A percentile compares a stretch with the other conserved stretches of the same genome.
These are phyloP conservation scores for Geranium brycei DNA, from an alignment of 345 rosid genomes.

Conservation along the genomic window DNA sequence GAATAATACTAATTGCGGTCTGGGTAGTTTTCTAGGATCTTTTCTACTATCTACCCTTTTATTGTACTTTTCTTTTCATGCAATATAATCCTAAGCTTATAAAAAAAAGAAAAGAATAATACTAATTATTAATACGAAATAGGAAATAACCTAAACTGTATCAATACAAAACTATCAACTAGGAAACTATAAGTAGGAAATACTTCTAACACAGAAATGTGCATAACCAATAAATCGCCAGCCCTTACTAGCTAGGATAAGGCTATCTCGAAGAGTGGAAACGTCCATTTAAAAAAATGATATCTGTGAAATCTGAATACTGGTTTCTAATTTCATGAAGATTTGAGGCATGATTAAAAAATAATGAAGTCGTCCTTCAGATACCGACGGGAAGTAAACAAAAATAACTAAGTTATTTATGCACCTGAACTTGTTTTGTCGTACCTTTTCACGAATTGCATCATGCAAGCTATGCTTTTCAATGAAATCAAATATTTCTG, in stretches of 20 bases:
- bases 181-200: too few species aligned
- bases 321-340: background rate
- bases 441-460: slow-evolving; percentile 85
- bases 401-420: slow-evolving; percentile 2
- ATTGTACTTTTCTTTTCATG: too few species aligned
- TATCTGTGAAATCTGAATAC: background rate
- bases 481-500: slow-evolving; percentile 68
- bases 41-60: too few species aligned
- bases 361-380: background rate
- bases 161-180: too few species aligned
- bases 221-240: background rate
- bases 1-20: too few species aligned
- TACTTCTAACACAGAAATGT: too few species aligned
- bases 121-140: too few species aligned
- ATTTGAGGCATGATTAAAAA: too few species aligned
- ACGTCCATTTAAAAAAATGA: background rate
- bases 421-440: slow-evolving; percentile 8
- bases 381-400: background rate
- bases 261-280: background rate
- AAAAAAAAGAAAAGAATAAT: too few species aligned
- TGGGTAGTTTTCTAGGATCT: too few species aligned
- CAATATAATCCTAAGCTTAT: too few species aligned
- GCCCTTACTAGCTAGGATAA: background rate
- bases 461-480: slow-evolving; percentile 80
- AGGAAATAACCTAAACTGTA: too few species aligned